A percentile compares a stretch with the other conserved stretches of the same genome.
Evolutionary conservation across 2,329 filamentous ascomycete species (phyloP).

Genomic region (Chrysoporthe deuterocubensis): DNA sequence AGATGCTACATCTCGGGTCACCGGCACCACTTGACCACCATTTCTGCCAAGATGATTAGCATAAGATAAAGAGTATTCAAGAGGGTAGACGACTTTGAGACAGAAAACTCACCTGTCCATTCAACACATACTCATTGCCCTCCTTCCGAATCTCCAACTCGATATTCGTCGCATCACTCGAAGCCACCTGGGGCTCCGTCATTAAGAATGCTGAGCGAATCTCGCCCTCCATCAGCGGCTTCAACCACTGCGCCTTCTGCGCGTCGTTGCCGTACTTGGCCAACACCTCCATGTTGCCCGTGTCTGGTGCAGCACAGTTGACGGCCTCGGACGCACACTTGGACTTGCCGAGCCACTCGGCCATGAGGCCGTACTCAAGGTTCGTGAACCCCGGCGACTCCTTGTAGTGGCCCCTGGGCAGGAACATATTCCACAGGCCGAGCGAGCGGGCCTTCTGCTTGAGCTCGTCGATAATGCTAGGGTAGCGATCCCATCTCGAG

Average conservation of each 20-base stretch:
- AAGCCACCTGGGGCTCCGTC: slow-evolving; percentile 89
- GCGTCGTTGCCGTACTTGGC: slow-evolving; percentile 87
- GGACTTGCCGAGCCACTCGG: slow-evolving; percentile 90
- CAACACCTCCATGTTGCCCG: slow-evolving; percentile 93
- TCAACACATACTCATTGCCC: slow-evolving; percentile 87
- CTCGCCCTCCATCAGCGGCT: slow-evolving; percentile 78
- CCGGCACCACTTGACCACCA: slow-evolving; percentile 99
- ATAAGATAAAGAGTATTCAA: background rate
- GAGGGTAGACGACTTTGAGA: background rate
- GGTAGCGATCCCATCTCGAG: slow-evolving; percentile 79
- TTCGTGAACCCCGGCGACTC: slow-evolving; percentile 95
- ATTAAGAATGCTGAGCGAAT: slow-evolving; percentile 91
- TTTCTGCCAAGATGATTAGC: slow-evolving; percentile 63
- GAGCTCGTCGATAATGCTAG: slow-evolving; percentile 82
- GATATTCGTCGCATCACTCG: slow-evolving; percentile 92
- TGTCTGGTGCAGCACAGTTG: slow-evolving; percentile 90
- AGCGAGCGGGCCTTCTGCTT: slow-evolving; percentile 82
- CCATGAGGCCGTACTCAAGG: slow-evolving; percentile 97
- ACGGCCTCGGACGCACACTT: slow-evolving; percentile 81
- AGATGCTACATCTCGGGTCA: slow-evolving; percentile 88
- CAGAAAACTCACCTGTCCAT: slow-evolving; percentile 69
- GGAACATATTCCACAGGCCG: slow-evolving; percentile 98
- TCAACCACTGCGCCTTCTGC: slow-evolving; percentile 84
- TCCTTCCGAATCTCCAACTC: slow-evolving; percentile 80
- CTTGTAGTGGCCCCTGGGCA: slow-evolving; percentile 92